Conservation (phyloP, 306 rosid genomes). For the Ormosia semicastrata region DNA sequence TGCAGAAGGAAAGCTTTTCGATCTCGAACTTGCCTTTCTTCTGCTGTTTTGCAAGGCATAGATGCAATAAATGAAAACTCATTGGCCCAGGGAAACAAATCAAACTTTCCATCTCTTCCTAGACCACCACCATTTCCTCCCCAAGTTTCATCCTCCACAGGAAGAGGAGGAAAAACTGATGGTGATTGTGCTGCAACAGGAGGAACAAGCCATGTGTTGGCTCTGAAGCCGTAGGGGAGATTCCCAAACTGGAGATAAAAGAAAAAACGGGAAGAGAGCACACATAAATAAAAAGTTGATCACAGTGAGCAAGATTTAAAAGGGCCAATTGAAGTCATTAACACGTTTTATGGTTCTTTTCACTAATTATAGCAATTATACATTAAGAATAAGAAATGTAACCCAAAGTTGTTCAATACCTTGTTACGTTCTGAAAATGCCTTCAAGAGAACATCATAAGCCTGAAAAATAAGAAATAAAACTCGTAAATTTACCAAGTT, state of each 20-base stretch:
- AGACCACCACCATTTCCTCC: slow-evolving; percentile 97
- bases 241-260: slow-evolving; percentile 79
- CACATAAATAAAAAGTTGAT: not conserved
- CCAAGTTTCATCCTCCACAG: slow-evolving; percentile 87
- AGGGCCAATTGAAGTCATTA: not conserved
- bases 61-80: slow-evolving; percentile 82
- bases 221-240: slow-evolving; percentile 93
- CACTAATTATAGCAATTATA: not conserved
- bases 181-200: slow-evolving; percentile 78
- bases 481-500: not conserved
- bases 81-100: slow-evolving; percentile 83
- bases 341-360: not conserved
- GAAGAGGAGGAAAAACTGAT: slow-evolving; percentile 71
- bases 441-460: slow-evolving; percentile 78
- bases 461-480: slow-evolving; percentile 55
- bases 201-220: slow-evolving; percentile 97
- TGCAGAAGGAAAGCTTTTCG: slow-evolving; percentile 95
- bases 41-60: slow-evolving; percentile 90
- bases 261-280: slow-evolving; percentile 2
- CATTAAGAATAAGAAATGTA: not conserved
- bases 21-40: slow-evolving; percentile 93
- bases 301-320: slow-evolving; percentile 1
- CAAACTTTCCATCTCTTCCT: slow-evolving; percentile 75
- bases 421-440: slow-evolving; percentile 89
- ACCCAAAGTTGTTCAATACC: slow-evolving; percentile 40